Evolutionary conservation across 164 flowering plant species (phyloP), one percentile per base, ranked within the genome.

Genomic region (Euptelea pleiosperma): DNA sequence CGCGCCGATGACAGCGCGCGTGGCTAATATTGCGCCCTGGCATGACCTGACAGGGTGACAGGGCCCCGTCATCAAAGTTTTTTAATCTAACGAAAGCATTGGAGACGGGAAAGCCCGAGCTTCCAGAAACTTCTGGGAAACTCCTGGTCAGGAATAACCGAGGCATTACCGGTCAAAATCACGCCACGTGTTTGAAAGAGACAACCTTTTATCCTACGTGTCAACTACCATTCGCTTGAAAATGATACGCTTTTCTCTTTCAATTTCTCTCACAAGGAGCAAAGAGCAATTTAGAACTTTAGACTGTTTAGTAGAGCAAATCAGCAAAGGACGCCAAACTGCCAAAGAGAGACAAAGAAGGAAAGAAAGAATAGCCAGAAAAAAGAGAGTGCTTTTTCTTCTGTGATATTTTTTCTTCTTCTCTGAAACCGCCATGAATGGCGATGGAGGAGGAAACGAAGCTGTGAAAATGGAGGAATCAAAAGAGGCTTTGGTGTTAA

Each of bases 91-190:
- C 42, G 33, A 55, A 29, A 18, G 22, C 40, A 8, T n/a, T 8
- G 16, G 39, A 43, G 39, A 16, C 37, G 6, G 3, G 11, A 15
- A 40, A 43, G 2, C 18, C 35, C 3, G 30, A 52, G 28, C 76
- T 86, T 85, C 97, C 77, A 78, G 97, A 89, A 89, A 65, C 82
- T 83, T 89, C 94, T 16, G n/a, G 54, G 28, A 14, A 81, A 82
- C 74, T 81, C 79, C 58, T 83, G 91, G 94, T 74, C 58, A 25
- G 49, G 21, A 81, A 55, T 74, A 25, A 45, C 55, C 62, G 48
- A 61, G 19, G 21, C 50, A 69, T 70, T 69, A 64, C 53, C 71
- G 90, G 87, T 45, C 36, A 3, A 2, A 0, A 57, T n/a, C 0
- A 0, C 15, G 71, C 79, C 97, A 87, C 87, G 84, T 85, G 84